A percentile compares a stretch with the other conserved stretches of the same genome.
phyloP scores from a whole-genome alignment of 2,329 filamentous ascomycete genomes.

The Trichoderma polysporum region DNA sequence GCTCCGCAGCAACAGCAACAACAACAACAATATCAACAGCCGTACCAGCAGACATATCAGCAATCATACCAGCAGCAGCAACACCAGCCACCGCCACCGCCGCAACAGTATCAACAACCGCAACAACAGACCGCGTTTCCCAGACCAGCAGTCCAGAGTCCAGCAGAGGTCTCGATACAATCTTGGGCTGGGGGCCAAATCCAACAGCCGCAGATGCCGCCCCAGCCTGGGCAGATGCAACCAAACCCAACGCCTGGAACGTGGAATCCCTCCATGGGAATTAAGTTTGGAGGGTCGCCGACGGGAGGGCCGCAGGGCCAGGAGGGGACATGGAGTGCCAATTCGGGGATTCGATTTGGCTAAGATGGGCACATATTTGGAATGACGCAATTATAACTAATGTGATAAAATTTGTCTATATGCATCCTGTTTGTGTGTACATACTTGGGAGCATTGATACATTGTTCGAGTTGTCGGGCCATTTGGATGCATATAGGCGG shows the following conservation, averaged over 20 bases:
- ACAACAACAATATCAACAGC: constrained; percentile 1
- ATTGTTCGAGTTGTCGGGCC: background rate
- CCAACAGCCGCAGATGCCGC: constrained; percentile 47
- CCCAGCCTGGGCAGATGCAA: constrained; percentile 46
- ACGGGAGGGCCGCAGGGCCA: constrained; percentile 29
- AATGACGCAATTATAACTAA: background rate
- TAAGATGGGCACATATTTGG: constrained; percentile 25
- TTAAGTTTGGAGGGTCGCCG: constrained; percentile 63
- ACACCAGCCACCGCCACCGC: background rate
- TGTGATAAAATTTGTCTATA: background rate
- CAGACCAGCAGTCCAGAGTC: constrained; percentile 30
- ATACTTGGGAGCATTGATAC: background rate
- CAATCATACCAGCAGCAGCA: constrained; percentile 18
- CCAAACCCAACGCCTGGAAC: constrained; percentile 33
- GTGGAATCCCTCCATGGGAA: constrained; percentile 80
- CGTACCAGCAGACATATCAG: constrained; percentile 6
- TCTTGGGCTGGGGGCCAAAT: constrained; percentile 59
- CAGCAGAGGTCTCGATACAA: constrained; percentile 54
- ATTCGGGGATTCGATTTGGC: constrained; percentile 57
- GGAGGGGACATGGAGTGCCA: constrained; percentile 57
- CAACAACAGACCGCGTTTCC: constrained; percentile 29
- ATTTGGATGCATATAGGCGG: background rate
- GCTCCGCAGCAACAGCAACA: background rate
- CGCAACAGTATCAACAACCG: constrained; percentile 26
- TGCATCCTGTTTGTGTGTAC: background rate